Base-by-base conservation (phyloP, 805 yeast species). In the Cephaloascus fragrans region DNA sequence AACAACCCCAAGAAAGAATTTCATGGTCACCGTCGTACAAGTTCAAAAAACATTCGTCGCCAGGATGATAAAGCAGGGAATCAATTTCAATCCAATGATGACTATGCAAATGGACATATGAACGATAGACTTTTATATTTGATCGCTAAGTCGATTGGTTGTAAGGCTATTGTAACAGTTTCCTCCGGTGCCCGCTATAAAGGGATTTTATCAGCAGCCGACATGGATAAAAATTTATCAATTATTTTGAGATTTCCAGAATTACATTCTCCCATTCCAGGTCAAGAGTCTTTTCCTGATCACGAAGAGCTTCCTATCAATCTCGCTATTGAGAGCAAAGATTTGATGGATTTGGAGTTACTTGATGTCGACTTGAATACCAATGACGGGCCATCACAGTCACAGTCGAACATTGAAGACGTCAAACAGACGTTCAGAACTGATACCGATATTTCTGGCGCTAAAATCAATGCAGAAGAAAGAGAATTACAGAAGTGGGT, bases 401-500 rank as follows among this genome's bases (percentile, higher is more conserved):
- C 38, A 12, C 42, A 39, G n/a, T 41, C 47, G 28, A 42, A 49
- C 20, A 41, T 42, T 16, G 47, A 47, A 28, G 38, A 46, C 20
- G 37, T 41, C 16, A 41, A 37, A 23, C 32, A 18, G 10, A 56
- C 58, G 10, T 90, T 90, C 66, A 78, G 75, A 55, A 93, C 96
- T 1, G 98, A 90, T 57, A 62, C 79, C 2, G 97, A 85, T 54
- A 90, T 93, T 39, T 77, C 90, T 4, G 73, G 77, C 4, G 46
- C 60, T n/a, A 47, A 49, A 4, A 50, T 51, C 12, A 59, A 55
- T 16, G 45, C 67, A 26, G 69, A 61, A 43, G 93, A 84, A 57
- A 75, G 95, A 43, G 88, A 81, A 50, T 72, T 93, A 39, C 77
- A 83, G 59, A 72, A 68, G 50, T 90, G 98, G 98, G 75, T 75